Conservation (phyloP, 2,329 filamentous ascomycete species). For the Periconia sp. region DNA sequence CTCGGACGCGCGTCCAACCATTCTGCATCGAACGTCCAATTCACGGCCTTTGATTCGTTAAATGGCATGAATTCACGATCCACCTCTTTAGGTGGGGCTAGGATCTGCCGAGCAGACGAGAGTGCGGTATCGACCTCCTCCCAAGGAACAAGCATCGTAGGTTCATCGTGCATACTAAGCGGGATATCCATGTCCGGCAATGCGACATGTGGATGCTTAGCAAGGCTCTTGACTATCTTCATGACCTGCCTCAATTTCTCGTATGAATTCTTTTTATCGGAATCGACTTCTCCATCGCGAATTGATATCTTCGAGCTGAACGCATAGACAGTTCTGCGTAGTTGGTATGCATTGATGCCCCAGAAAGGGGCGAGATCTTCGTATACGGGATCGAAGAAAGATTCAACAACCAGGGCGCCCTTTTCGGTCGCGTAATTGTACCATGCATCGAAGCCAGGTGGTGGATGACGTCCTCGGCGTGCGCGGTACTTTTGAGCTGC, state of each 20-base stretch:
- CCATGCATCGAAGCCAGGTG: slow-evolving; percentile 58
- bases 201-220: slow-evolving; percentile 41
- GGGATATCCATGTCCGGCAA: slow-evolving; percentile 57
- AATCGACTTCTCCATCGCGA: slow-evolving; percentile 46
- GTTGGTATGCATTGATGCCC: slow-evolving; percentile 49
- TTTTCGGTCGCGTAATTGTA: slow-evolving; percentile 51
- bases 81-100: slow-evolving; percentile 32
- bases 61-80: slow-evolving; percentile 12
- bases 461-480: slow-evolving; percentile 55
- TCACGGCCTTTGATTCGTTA: slow-evolving; percentile 9
- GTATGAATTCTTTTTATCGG: slow-evolving; percentile 31
- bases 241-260: slow-evolving; percentile 47
- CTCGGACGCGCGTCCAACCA: slow-evolving; percentile 37
- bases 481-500: slow-evolving; percentile 52
- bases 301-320: slow-evolving; percentile 48
- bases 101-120: slow-evolving; percentile 33
- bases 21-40: slow-evolving; percentile 21
- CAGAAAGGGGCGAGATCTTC: slow-evolving; percentile 58
- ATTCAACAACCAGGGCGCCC: slow-evolving; percentile 53
- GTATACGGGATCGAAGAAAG: slow-evolving; percentile 60
- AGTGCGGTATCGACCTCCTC: slow-evolving; percentile 50
- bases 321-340: slow-evolving; percentile 48
- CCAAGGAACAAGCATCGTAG: slow-evolving; percentile 54
- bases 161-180: slow-evolving; percentile 56
- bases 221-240: slow-evolving; percentile 49